Percentiles rank a stretch among this genome's conserved stretches.
These are phyloP conservation scores for Metarhizium robertsii DNA, from an alignment of 2,329 filamentous ascomycete species.

Conservation along the genomic window DNA sequence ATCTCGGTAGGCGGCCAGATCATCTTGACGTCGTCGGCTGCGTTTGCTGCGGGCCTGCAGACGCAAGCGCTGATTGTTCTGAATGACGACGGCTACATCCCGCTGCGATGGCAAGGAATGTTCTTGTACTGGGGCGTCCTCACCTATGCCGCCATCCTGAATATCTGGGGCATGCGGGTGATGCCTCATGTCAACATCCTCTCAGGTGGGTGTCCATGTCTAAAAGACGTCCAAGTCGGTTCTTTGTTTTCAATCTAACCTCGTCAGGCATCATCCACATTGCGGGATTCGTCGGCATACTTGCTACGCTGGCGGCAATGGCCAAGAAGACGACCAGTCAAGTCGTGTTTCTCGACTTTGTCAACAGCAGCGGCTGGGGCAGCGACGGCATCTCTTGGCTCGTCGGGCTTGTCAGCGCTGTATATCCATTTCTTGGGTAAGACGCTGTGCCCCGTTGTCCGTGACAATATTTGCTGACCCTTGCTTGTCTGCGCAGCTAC, in stretches of 20 bases:
- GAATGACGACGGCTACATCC: conserved; percentile 29
- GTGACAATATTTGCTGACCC: background rate
- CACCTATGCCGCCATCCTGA: conserved; percentile 26
- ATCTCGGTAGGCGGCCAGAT: conserved; percentile 36
- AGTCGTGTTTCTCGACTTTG: conserved; percentile 23
- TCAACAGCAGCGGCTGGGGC: conserved; percentile 22
- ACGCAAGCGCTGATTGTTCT: conserved; percentile 32
- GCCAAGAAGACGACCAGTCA: conserved; percentile 17
- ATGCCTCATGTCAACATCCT: conserved; percentile 26
- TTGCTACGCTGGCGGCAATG: conserved; percentile 21
- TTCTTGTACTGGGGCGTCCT: conserved; percentile 37
- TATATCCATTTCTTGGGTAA: conserved; percentile 25
- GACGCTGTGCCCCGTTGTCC: background rate
- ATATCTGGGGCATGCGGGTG: conserved; percentile 30
- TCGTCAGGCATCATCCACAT: conserved; percentile 16
- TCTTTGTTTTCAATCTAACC: conserved; percentile 1
- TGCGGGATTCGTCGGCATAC: conserved; percentile 16
- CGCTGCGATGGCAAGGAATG: conserved; percentile 34
- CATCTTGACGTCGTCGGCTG: conserved; percentile 35
- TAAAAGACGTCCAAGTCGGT: background rate
- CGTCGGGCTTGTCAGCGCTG: conserved; percentile 20
- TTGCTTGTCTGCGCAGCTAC: conserved; percentile 13
- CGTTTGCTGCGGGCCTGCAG: conserved; percentile 35
- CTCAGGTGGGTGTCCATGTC: conserved; percentile 6
- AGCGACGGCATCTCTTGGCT: conserved; percentile 23